Conservation (phyloP, 306 rosid genomes). For the Cucurbita pepo region DNA sequence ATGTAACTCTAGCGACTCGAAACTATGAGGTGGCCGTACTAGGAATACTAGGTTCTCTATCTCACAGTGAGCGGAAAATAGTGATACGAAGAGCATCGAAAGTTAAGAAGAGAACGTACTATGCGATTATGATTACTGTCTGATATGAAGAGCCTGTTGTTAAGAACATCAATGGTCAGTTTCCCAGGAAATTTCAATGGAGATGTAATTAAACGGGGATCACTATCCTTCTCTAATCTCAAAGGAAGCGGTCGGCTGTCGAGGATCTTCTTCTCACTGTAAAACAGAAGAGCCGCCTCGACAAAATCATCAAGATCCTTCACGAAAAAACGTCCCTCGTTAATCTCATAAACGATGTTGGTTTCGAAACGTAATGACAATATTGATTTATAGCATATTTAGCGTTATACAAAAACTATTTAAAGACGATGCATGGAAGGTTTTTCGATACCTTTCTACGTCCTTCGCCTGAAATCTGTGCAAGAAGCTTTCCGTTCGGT, state of each 20-base stretch:
- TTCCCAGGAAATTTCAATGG: constrained; percentile 97
- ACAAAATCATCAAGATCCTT: constrained; percentile 90
- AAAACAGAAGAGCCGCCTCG: constrained; percentile 83
- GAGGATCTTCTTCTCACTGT: constrained; percentile 58
- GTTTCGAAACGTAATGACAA: neutral
- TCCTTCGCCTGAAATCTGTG: constrained; percentile 88
- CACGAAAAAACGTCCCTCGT: constrained; percentile 4
- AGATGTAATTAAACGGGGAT: constrained; percentile 67
- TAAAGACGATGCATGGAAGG: neutral
- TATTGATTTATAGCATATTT: neutral
- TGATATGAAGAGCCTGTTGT: constrained; percentile 90
- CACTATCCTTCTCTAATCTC: constrained; percentile 72
- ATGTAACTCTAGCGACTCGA: neutral
- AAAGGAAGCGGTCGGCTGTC: constrained; percentile 49
- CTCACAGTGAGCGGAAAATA: neutral
- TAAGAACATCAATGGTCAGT: constrained; percentile 68
- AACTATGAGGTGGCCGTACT: neutral
- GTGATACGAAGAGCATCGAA: neutral
- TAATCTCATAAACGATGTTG: neutral
- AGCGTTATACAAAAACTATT: no score
- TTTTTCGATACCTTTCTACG: constrained; percentile 56
- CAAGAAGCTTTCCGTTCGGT: constrained; percentile 79
- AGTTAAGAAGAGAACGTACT: constrained; percentile 33
- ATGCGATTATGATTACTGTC: constrained; percentile 95
- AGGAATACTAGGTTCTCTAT: neutral